Evolutionary conservation across 257 asterid genomes (phyloP).

Genomic region (Nicotiana obtusifolia): DNA sequence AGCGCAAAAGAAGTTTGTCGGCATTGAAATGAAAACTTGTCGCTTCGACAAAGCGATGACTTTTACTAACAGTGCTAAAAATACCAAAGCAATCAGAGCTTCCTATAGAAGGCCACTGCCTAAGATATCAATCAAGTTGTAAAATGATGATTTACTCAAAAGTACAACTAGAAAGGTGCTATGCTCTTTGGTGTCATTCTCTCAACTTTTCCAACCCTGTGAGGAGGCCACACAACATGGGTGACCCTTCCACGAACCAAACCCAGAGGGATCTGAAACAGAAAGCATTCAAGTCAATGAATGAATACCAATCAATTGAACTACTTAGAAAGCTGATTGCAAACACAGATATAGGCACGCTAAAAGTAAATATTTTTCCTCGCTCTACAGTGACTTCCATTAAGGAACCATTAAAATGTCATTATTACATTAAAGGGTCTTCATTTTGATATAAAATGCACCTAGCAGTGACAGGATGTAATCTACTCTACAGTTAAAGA

Average conservation of each 20-base stretch:
- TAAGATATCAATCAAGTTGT: neutral
- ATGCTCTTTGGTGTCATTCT: conserved; percentile 21
- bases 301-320: neutral
- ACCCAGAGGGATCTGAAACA: conserved; percentile 77
- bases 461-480: neutral
- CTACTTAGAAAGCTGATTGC: neutral
- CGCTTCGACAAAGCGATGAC: neutral
- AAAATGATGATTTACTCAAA: neutral
- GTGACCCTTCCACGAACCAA: conserved; percentile 80
- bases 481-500: neutral
- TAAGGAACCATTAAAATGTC: neutral
- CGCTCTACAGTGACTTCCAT: neutral
- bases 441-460: neutral
- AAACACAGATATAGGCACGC: neutral
- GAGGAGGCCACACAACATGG: conserved; percentile 86
- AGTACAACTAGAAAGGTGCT: conserved; percentile 16
- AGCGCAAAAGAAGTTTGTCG: too few species aligned
- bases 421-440: too few species aligned
- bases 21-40: too few species aligned
- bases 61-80: neutral
- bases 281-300: neutral
- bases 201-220: conserved; percentile 56
- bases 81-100: neutral
- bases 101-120: neutral
- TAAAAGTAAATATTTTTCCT: neutral